A percentile compares a stretch with the other conserved stretches of the same genome.
These are phyloP conservation scores for Alternaria viburni DNA, from an alignment of 2,329 filamentous ascomycete genomes.

Conservation along the genomic window DNA sequence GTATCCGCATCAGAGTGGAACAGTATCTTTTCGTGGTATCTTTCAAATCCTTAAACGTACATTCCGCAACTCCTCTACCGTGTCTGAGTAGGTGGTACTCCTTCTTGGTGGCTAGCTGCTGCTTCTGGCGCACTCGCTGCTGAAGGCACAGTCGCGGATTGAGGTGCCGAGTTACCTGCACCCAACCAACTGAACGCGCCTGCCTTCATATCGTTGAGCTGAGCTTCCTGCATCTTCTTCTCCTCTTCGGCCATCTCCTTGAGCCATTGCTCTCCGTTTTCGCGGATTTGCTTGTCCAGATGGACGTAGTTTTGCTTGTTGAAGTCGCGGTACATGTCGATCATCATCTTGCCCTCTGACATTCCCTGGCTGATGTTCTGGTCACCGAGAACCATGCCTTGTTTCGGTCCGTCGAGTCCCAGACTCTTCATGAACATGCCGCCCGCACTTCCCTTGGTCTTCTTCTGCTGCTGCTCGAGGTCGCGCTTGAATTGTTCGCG, in stretches of 20 bases:
- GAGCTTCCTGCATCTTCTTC: slow-evolving; percentile 88
- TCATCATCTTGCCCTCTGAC: slow-evolving; percentile 94
- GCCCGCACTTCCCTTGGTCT: slow-evolving; percentile 66
- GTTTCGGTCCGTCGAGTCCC: slow-evolving; percentile 72
- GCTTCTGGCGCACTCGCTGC: slow-evolving; percentile 25
- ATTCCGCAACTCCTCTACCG: slow-evolving; percentile 15
- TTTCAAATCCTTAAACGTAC: not conserved
- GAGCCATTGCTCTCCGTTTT: slow-evolving; percentile 94
- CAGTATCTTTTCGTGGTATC: slow-evolving; percentile 6
- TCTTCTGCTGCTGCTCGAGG: slow-evolving; percentile 70
- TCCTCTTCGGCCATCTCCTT: slow-evolving; percentile 89
- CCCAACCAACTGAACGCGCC: slow-evolving; percentile 42
- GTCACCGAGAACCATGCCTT: slow-evolving; percentile 58
- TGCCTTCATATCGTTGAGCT: slow-evolving; percentile 87
- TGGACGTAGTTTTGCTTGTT: slow-evolving; percentile 89
- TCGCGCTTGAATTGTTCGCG: slow-evolving; percentile 85
- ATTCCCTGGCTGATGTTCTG: slow-evolving; percentile 75
- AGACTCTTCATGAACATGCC: slow-evolving; percentile 74
- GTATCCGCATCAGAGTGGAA: slow-evolving; percentile 11
- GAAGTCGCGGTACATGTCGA: slow-evolving; percentile 90
- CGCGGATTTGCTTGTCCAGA: slow-evolving; percentile 87
- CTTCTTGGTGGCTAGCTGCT: slow-evolving; percentile 18
- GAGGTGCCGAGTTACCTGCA: slow-evolving; percentile 24
- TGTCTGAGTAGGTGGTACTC: slow-evolving; percentile 16
- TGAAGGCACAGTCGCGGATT: slow-evolving; percentile 20